Base-by-base conservation (phyloP, 805 yeast species). In the Candida quercuum region DNA sequence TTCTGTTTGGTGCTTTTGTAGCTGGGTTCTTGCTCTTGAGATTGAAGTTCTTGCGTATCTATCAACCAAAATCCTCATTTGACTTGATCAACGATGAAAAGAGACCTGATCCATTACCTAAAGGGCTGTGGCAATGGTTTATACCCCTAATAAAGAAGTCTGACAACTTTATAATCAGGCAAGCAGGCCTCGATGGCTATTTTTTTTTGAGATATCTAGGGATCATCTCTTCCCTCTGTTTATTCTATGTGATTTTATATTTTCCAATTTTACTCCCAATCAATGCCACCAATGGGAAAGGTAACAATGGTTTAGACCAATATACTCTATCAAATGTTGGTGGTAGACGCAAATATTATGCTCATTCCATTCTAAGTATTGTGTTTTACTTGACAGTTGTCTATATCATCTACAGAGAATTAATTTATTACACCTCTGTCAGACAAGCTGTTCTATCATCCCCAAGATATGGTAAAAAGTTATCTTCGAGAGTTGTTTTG, bases 171-270 rank as follows among this genome's bases (percentile, higher is more conserved):
- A 69, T 89, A 38, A 76, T 91, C 41, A 79, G 81, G 47, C 94
- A 91, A 52, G 82, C 93, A 16, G 98, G 97, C 14, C 57, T 91
- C n/a, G 98, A 91, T 57, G 97, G 96, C 5, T 91, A 86, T 64
- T 81, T 93, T 55, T 91, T 89, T 59, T 63, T 88, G 43, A 71
- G 99, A 47, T 93, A 84, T 55, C 59, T 93, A 21, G 69, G 74
- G 35, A 52, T 83, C 26, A 64, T 86, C 45, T 64, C 74, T 11
- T 42, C 65, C 6, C 55, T 78, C 28, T 75, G 79, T 40, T 67
- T 78, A 1, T 63, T 77, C 31, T 84, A 86, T 5, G 59, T 76
- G 38, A 22, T 72, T 4, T 49, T 78, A 21, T 64, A 78, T 6
- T 77, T 74, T 69, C 79, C 83, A 7, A 71, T 91, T 35, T 64